Evolutionary conservation across 768 basidiomycete species (phyloP), one percentile per base, ranked within the genome.

Genomic region (Coprinellus aureogranulatus): DNA sequence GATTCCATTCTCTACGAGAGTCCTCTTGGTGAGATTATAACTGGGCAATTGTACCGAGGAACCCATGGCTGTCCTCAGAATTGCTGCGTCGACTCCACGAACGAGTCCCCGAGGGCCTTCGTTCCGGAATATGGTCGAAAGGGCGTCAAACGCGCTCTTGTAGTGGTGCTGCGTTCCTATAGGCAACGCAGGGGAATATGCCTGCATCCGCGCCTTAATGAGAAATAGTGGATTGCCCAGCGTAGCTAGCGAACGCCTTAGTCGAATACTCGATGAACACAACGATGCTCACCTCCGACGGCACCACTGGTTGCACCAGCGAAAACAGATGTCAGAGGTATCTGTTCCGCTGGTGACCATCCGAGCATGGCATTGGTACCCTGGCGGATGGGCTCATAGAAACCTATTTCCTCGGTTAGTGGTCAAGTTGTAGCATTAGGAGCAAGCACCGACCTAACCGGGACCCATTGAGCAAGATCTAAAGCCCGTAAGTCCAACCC

Each of bases 201-300:
- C 97, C 88, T 99, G 97, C 90, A 99, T 98, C 45, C 97, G 85
- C 4, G 97, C 97, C 75, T 99, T 99, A 68, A 99, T 86, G 56
- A 99, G 77, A 74, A 97, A 99, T 12, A 97, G 74, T 0, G 94
- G 94, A 69, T 92, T 96, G 41, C 94, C 94, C 42, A 94, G 72
- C 51, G 81, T 78, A 0, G 90, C 90, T 90, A 58, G 34, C 6
- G 14, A 39, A 34, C 37, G 52, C 23, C 20, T 34, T 23, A 26
- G 23, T 63, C 16, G 64, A 39, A 23, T 25, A n/a, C 47, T 8
- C 39, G 12, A 31, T 25, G 9, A n/a, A 11, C 39, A 8, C 23
- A 42, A 23, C 18, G 37, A 11, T 37, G 58, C 71, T 27, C 59
- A 94, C 93, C 94, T 68, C 97, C 97, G 30, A 98, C 84, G 44